These are phyloP conservation scores for Tothia fuscella DNA, from an alignment of 2,329 filamentous ascomycete genomes.

Conservation along the genomic window DNA sequence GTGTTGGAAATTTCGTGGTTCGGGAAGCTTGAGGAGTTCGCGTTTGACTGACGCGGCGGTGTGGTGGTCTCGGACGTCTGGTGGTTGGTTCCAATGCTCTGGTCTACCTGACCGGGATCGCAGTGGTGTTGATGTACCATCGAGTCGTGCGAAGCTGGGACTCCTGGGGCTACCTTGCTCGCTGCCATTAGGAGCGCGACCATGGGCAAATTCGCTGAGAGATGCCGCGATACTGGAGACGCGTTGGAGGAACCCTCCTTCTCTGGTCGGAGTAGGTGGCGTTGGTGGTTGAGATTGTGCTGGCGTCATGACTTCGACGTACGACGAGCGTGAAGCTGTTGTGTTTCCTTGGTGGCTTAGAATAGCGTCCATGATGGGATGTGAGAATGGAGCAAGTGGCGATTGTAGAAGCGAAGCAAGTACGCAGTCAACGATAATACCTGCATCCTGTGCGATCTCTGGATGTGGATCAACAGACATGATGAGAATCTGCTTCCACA, in stretches of 20 bases:
- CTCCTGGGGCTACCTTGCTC: conserved; percentile 19
- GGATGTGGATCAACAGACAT: conserved; percentile 90
- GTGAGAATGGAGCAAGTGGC: conserved; percentile 57
- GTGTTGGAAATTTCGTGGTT: conserved; percentile 61
- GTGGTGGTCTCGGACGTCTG: conserved; percentile 62
- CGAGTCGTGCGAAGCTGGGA: conserved; percentile 7
- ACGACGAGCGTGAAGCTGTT: conserved; percentile 3
- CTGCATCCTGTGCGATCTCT: conserved; percentile 77
- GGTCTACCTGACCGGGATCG: conserved; percentile 15
- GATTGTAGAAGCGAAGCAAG: conserved; percentile 69
- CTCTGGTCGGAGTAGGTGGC: conserved; percentile 37
- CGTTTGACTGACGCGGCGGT: conserved; percentile 54
- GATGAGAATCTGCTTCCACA: conserved; percentile 88
- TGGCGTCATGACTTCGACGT: conserved; percentile 14
- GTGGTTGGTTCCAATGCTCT: conserved; percentile 51
- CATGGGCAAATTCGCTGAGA: conserved; percentile 49
- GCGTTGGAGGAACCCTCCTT: conserved; percentile 50
- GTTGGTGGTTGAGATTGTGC: conserved; percentile 33
- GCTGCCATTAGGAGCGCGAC: conserved; percentile 24
- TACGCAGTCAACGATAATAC: conserved; percentile 75
- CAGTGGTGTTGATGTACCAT: background rate
- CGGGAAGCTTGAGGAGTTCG: conserved; percentile 62
- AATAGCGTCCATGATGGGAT: conserved; percentile 64
- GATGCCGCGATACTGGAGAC: conserved; percentile 55
- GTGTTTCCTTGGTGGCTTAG: conserved; percentile 30